Conservation (phyloP, 202 grass and related monocot species). For the Schoenoplectus triqueter region DNA sequence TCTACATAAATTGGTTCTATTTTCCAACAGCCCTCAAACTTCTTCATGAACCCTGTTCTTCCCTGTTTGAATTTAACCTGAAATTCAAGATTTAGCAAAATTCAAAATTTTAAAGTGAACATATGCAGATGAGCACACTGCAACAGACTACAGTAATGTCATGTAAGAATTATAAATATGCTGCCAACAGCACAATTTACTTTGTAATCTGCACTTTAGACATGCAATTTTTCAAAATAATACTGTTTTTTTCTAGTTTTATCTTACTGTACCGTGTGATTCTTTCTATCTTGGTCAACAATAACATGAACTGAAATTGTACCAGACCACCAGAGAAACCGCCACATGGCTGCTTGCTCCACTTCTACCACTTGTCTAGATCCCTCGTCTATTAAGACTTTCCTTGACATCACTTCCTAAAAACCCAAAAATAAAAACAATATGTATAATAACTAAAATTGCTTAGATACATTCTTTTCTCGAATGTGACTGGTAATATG, state of each 20-base stretch:
- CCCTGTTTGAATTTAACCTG: constrained; percentile 88
- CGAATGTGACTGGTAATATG: background rate
- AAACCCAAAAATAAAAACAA: background rate
- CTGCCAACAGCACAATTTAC: background rate
- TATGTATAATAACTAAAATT: background rate
- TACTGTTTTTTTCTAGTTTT: background rate
- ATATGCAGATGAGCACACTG: background rate
- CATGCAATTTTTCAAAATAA: background rate
- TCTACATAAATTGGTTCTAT: constrained; percentile 79
- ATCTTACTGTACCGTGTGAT: constrained; percentile 69
- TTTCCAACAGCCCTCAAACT: constrained; percentile 86
- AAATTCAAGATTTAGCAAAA: constrained; percentile 16
- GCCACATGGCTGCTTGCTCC: constrained; percentile 89
- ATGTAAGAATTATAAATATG: background rate
- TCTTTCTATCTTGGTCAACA: constrained; percentile 81
- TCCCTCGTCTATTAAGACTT: constrained; percentile 75
- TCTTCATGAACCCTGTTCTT: constrained; percentile 79
- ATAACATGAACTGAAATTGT: constrained; percentile 86
- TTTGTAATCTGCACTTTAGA: constrained; percentile 2
- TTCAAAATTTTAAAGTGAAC: background rate
- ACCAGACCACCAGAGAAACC: constrained; percentile 96
- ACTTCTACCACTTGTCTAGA: constrained; percentile 79
- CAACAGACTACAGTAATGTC: background rate
- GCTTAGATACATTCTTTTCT: background rate
- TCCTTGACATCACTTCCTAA: constrained; percentile 88